Evolutionary conservation across 805 yeast species (phyloP).

Genomic region (Barnettozyma californica): DNA sequence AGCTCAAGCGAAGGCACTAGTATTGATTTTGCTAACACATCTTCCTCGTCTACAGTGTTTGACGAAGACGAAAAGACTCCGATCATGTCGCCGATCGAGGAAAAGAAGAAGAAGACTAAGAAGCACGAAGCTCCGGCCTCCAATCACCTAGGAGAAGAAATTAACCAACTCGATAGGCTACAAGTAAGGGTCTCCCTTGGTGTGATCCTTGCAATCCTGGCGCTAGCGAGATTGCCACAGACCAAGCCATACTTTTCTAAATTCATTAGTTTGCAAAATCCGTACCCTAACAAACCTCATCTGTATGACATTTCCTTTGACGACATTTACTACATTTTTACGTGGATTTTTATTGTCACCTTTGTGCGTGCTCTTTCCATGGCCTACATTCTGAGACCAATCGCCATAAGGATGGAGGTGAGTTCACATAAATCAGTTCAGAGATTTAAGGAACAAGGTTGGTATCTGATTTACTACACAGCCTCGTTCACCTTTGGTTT

Average conservation of each 20-base stretch:
- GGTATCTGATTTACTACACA: conserved; percentile 62
- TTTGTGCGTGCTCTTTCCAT: conserved; percentile 58
- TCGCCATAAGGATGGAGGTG: conserved; percentile 44
- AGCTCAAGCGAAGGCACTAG: background rate
- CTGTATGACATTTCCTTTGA: conserved; percentile 50
- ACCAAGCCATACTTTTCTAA: conserved; percentile 29
- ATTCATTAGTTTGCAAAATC: conserved; percentile 39
- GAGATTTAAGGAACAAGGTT: conserved; percentile 84
- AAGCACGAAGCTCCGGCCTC: background rate
- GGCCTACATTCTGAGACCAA: conserved; percentile 51
- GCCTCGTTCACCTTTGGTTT: conserved; percentile 52
- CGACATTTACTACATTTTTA: conserved; percentile 48
- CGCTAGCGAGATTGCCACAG: conserved; percentile 24
- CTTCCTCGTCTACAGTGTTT: conserved; percentile 5
- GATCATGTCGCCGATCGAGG: background rate
- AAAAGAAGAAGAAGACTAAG: background rate
- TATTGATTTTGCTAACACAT: background rate
- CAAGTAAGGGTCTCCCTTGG: conserved; percentile 27
- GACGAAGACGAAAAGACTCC: conserved; percentile 1
- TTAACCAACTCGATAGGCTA: conserved; percentile 22
- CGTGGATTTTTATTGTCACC: conserved; percentile 50
- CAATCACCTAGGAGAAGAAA: conserved; percentile 9
- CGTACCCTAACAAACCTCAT: conserved; percentile 19
- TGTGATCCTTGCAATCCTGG: conserved; percentile 18
- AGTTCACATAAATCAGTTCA: conserved; percentile 44